Evolutionary conservation across 176 grass and related monocot genomes (phyloP).

Genomic region (Eragrostis curvula): DNA sequence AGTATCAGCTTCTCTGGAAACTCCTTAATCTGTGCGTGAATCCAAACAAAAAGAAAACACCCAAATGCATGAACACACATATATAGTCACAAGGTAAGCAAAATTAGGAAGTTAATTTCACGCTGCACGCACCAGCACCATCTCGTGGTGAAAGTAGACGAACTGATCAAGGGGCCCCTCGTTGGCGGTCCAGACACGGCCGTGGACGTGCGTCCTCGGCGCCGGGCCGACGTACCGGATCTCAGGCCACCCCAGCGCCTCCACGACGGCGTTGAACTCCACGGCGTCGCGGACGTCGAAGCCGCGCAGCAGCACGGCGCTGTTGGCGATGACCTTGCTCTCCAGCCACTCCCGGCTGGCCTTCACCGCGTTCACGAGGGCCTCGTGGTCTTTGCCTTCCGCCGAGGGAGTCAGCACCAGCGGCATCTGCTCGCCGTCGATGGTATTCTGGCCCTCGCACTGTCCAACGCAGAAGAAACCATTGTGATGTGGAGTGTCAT

Average conservation of each 20-base stretch:
- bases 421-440: constrained; percentile 61
- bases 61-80: no score
- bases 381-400: neutral
- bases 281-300: constrained; percentile 53
- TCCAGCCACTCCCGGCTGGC: constrained; percentile 54
- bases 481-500: neutral
- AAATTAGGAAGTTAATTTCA: no score
- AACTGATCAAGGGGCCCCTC: constrained; percentile 63
- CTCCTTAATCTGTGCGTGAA: constrained; percentile 43
- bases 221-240: constrained; percentile 69
- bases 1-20: constrained; percentile 52
- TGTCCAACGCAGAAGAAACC: constrained; percentile 40
- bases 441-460: constrained; percentile 56
- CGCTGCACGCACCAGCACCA: constrained; percentile 44
- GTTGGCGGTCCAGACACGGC: constrained; percentile 74
- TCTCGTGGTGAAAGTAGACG: constrained; percentile 78
- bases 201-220: constrained; percentile 60
- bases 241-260: constrained; percentile 56
- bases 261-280: constrained; percentile 61
- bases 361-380: constrained; percentile 37
- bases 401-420: constrained; percentile 33
- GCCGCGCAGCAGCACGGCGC: constrained; percentile 55
- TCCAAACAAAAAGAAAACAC: no score
- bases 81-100: no score
- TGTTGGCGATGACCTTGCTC: constrained; percentile 41